Evolutionary conservation across 2,329 filamentous ascomycete species (phyloP).

Genomic region (Fusarium anguioides): DNA sequence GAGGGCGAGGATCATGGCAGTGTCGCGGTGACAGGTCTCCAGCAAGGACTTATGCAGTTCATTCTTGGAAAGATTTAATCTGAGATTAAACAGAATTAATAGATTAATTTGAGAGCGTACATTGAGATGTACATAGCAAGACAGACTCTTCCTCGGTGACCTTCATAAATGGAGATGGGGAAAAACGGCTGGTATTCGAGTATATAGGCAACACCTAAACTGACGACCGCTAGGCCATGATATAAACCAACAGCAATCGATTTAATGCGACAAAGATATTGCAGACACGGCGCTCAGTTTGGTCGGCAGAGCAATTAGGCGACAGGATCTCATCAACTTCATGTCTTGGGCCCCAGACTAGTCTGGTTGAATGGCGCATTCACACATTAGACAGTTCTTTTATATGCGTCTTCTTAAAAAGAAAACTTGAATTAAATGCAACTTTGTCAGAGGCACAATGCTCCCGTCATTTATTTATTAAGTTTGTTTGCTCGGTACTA

Average conservation of each 20-base stretch:
- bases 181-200: too few species aligned
- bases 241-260: too few species aligned
- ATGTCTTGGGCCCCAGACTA: neutral
- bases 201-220: too few species aligned
- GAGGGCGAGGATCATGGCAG: slow-evolving; percentile 44
- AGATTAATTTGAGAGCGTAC: neutral
- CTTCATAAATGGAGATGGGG: too few species aligned
- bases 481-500: neutral
- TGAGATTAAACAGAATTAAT: neutral
- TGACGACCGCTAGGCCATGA: too few species aligned
- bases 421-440: neutral
- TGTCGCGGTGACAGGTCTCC: slow-evolving; percentile 35
- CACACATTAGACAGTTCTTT: too few species aligned
- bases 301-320: too few species aligned
- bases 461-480: slow-evolving; percentile 21
- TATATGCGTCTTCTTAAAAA: too few species aligned
- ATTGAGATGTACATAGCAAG: neutral
- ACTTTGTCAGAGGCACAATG: neutral
- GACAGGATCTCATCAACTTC: too few species aligned
- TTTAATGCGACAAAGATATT: too few species aligned
- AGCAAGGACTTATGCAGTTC: slow-evolving; percentile 40
- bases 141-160: neutral
- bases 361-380: too few species aligned
- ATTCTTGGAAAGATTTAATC: slow-evolving; percentile 26
- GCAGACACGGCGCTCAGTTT: too few species aligned